Base-by-base conservation (phyloP, 2,329 filamentous ascomycete species). In the Trichoderma harzianum region DNA sequence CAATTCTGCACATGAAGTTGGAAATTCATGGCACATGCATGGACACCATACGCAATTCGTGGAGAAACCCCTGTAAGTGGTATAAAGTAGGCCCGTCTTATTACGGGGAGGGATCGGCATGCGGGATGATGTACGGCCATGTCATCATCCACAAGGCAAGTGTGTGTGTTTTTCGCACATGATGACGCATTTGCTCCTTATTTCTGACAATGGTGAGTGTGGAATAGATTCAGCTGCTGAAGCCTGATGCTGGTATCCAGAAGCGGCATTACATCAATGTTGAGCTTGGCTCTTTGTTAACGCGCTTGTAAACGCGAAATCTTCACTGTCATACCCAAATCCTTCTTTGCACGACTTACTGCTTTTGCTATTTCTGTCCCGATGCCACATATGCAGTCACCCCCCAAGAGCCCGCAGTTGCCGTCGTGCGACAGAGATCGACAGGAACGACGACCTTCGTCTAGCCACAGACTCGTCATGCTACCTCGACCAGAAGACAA, bases 401-500 rank as follows among this genome's bases (percentile, higher is more conserved):
- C 69, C 16, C 47, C 55, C 14, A 16, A 61, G 14, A 69, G 66
- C 36, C 66, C 66, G 18, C 28, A 18, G 8, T 51, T 61, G 65
- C 53, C 65, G 53, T 28, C 65, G n/a, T 43, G 34, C 51, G 51
- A 32, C 51, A 34, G 24, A 28, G 66, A 69, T 69, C 66, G 66
- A 34, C 66, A 69, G 66, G 66, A 32, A 69, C 66, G 34, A 34
- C 55, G 66, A 26, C 55, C 30, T 8, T 57, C 60, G 10, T 58
- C 69, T 12, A 65, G 61, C 32, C 61, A 70, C 34, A 60, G 69
- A n/a, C 69, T 70, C 32, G 60, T 70, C 69, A 70, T 70, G 61
- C 34, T 70, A 18, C 69, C 69, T 5, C 69, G 69, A 24, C 26
- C 69, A 64, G 68, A 70, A 39, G 65, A 61, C 34, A 51, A 24